Percentiles rank a stretch among this genome's conserved stretches.
phyloP scores from a whole-genome alignment of 768 basidiomycete genomes.

The Russula brevipes region DNA sequence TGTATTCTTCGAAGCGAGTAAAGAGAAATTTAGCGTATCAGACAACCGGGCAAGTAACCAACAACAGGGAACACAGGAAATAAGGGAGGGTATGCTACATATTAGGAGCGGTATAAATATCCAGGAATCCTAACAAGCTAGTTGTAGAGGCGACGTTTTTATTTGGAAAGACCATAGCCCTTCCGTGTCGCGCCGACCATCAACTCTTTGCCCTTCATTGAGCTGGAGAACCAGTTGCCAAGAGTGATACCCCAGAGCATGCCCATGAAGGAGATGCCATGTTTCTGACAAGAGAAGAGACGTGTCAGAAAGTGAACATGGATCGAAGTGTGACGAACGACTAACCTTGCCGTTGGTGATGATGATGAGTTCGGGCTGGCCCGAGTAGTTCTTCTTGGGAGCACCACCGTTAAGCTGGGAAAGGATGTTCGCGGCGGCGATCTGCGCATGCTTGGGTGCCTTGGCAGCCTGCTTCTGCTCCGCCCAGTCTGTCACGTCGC shows the following conservation, averaged over 20 bases:
- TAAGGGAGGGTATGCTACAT: slow-evolving; percentile 13
- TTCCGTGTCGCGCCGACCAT: slow-evolving; percentile 18
- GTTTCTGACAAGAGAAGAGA: slow-evolving; percentile 1
- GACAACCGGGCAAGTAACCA: background rate
- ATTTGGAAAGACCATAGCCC: slow-evolving; percentile 13
- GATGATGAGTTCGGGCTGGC: slow-evolving; percentile 48
- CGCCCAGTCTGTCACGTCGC: slow-evolving; percentile 57
- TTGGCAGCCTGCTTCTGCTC: slow-evolving; percentile 62
- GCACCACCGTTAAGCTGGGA: slow-evolving; percentile 38
- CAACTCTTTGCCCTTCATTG: slow-evolving; percentile 20
- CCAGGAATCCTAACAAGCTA: background rate
- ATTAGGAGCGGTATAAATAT: slow-evolving; percentile 4
- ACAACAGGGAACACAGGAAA: background rate
- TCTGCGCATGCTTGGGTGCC: slow-evolving; percentile 37
- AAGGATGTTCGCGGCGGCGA: slow-evolving; percentile 49
- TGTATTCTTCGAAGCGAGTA: background rate
- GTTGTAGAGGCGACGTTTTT: background rate
- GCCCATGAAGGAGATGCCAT: slow-evolving; percentile 11
- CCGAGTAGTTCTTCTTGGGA: slow-evolving; percentile 42
- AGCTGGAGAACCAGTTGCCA: slow-evolving; percentile 23
- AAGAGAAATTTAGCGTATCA: background rate
- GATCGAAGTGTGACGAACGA: background rate
- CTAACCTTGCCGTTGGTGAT: slow-evolving; percentile 25
- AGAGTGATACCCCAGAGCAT: slow-evolving; percentile 21
- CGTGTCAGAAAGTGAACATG: background rate